Evolutionary conservation across 2,329 filamentous ascomycete genomes (phyloP).

Genomic region (Claviceps quebecensis): DNA sequence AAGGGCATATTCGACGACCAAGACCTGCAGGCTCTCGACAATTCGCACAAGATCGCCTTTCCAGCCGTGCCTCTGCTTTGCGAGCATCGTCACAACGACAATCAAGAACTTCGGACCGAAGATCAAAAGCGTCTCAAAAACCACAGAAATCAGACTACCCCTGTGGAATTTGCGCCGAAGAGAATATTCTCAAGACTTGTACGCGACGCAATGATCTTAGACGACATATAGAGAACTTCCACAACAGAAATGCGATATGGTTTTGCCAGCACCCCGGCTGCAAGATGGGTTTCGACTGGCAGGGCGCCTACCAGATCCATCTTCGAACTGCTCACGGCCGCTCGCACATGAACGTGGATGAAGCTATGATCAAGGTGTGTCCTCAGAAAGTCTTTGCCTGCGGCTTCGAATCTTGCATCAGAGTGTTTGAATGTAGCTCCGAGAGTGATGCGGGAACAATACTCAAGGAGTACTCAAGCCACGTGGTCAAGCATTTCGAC

Average conservation of each 20-base stretch:
- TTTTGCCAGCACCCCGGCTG: constrained; percentile 30
- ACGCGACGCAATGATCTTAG: constrained; percentile 27
- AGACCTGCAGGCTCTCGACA: not conserved
- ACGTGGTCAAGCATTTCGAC: constrained; percentile 34
- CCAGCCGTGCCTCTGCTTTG: not conserved
- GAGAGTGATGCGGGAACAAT: constrained; percentile 24
- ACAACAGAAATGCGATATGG: constrained; percentile 33
- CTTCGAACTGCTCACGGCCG: constrained; percentile 30
- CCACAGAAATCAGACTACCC: constrained; percentile 13
- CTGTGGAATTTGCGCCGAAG: constrained; percentile 22
- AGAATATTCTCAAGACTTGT: constrained; percentile 9
- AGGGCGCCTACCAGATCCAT: constrained; percentile 32
- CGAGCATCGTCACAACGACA: not conserved
- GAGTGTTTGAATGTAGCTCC: constrained; percentile 28
- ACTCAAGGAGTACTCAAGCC: constrained; percentile 31
- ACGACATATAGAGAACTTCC: constrained; percentile 34
- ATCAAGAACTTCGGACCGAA: not conserved
- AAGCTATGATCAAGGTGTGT: constrained; percentile 29
- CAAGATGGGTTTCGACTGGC: constrained; percentile 32
- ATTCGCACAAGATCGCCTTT: not conserved
- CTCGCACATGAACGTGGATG: constrained; percentile 25
- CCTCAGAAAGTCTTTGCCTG: constrained; percentile 35
- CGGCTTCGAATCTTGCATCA: constrained; percentile 29
- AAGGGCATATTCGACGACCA: not conserved
- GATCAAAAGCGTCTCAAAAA: not conserved